A percentile compares a stretch with the other conserved stretches of the same genome.
Conservation (phyloP, 1,139 yeast species). For the Geotrichum aggregatum region DNA sequence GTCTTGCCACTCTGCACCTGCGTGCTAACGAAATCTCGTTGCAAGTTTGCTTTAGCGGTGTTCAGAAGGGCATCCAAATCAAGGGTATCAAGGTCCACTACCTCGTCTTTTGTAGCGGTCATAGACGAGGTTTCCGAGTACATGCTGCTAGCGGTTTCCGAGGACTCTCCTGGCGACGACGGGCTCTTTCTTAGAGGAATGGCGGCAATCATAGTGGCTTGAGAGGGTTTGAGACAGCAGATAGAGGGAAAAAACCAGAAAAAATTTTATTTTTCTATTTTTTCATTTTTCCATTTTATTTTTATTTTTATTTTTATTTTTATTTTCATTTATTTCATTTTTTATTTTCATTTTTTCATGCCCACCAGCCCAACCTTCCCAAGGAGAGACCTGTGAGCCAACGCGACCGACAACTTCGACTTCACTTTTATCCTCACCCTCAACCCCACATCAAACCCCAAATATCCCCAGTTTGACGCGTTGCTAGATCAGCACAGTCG, state of each 20-base stretch:
- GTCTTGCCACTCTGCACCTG: neutral
- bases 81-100: slow-evolving; percentile 18
- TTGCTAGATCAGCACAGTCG: neutral
- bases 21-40: neutral
- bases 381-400: neutral
- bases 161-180: slow-evolving; percentile 13
- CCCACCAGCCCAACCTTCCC: neutral
- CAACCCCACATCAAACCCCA: too few species aligned
- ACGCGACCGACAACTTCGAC: neutral
- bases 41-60: slow-evolving; percentile 17
- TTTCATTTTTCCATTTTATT: neutral
- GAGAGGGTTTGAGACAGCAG: neutral
- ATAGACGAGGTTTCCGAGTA: slow-evolving; percentile 19
- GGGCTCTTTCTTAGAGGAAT: slow-evolving; percentile 5
- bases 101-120: slow-evolving; percentile 17
- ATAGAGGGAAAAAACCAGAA: neutral
- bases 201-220: slow-evolving; percentile 5
- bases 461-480: neutral
- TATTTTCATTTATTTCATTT: neutral
- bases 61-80: slow-evolving; percentile 20
- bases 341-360: neutral
- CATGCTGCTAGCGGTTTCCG: slow-evolving; percentile 17
- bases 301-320: neutral
- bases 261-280: slow-evolving; percentile 4
- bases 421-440: too few species aligned